Conservation (phyloP, 805 yeast species). For the Candida gorgasii region DNA sequence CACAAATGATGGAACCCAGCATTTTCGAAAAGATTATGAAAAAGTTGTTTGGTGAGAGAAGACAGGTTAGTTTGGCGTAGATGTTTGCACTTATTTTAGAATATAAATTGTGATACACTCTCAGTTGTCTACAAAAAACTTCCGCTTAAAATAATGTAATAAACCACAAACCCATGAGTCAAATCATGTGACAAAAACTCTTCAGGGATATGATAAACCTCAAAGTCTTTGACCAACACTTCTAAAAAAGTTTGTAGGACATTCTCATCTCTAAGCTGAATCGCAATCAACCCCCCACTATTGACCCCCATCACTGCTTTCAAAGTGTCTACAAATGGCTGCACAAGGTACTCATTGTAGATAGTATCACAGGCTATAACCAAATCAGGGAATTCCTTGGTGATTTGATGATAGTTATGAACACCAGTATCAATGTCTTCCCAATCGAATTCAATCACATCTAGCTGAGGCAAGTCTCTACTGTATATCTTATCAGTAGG, state of each 20-base stretch:
- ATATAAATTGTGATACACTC: background rate
- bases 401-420: constrained; percentile 18
- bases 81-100: too few species aligned
- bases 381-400: constrained; percentile 37
- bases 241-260: constrained; percentile 49
- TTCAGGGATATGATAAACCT: constrained; percentile 34
- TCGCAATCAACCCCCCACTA: constrained; percentile 40
- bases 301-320: constrained; percentile 34
- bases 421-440: constrained; percentile 45
- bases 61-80: constrained; percentile 6
- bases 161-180: constrained; percentile 48
- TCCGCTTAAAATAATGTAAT: too few species aligned
- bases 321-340: constrained; percentile 48
- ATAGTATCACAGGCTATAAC: constrained; percentile 66
- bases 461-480: constrained; percentile 27
- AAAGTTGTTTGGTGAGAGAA: constrained; percentile 9
- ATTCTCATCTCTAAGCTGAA: constrained; percentile 57
- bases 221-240: constrained; percentile 30
- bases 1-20: constrained; percentile 18
- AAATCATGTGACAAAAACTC: constrained; percentile 30
- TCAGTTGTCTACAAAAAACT: too few species aligned
- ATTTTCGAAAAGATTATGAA: constrained; percentile 1
- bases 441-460: constrained; percentile 63
- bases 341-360: constrained; percentile 61
- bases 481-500: background rate